Evolutionary conservation across 805 yeast species (phyloP).

Genomic region (Metschnikowia orientalis): DNA sequence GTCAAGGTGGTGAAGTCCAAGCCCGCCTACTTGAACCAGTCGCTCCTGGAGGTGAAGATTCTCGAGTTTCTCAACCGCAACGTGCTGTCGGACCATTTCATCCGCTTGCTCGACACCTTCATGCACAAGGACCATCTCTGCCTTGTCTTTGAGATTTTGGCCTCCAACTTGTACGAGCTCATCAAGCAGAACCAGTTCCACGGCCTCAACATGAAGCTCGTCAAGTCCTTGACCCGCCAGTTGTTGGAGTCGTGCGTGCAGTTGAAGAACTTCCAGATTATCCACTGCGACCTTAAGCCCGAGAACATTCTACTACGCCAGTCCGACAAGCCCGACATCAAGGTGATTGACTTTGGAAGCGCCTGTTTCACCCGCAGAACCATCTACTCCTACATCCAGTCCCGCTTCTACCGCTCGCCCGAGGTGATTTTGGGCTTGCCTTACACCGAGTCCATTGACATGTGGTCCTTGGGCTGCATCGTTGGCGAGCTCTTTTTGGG

Average conservation of each 20-base stretch:
- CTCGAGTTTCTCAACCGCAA: constrained; percentile 74
- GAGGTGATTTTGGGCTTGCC: constrained; percentile 91
- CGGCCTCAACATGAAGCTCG: constrained; percentile 77
- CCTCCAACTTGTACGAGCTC: constrained; percentile 84
- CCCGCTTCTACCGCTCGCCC: constrained; percentile 90
- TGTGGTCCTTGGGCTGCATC: constrained; percentile 96
- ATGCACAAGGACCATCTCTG: constrained; percentile 91
- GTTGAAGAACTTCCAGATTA: constrained; percentile 75
- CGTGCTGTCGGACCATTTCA: constrained; percentile 65
- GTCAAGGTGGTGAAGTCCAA: constrained; percentile 91
- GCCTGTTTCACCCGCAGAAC: constrained; percentile 92
- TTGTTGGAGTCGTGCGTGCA: constrained; percentile 75
- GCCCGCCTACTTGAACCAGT: constrained; percentile 87
- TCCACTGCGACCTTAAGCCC: constrained; percentile 96
- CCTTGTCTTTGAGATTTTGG: constrained; percentile 83
- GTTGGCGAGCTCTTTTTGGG: constrained; percentile 89
- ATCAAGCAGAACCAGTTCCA: constrained; percentile 91
- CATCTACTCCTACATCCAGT: constrained; percentile 85
- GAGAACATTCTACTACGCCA: constrained; percentile 82
- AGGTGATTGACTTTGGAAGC: constrained; percentile 93
- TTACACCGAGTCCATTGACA: constrained; percentile 87
- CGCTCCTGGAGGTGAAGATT: constrained; percentile 83
- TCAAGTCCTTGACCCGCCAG: constrained; percentile 74
- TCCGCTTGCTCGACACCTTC: constrained; percentile 80
- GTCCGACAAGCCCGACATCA: constrained; percentile 79